A percentile compares a stretch with the other conserved stretches of the same genome.
These are phyloP conservation scores for Fusarium oxysporum DNA, from an alignment of 2,329 filamentous ascomycete species.

Conservation along the genomic window DNA sequence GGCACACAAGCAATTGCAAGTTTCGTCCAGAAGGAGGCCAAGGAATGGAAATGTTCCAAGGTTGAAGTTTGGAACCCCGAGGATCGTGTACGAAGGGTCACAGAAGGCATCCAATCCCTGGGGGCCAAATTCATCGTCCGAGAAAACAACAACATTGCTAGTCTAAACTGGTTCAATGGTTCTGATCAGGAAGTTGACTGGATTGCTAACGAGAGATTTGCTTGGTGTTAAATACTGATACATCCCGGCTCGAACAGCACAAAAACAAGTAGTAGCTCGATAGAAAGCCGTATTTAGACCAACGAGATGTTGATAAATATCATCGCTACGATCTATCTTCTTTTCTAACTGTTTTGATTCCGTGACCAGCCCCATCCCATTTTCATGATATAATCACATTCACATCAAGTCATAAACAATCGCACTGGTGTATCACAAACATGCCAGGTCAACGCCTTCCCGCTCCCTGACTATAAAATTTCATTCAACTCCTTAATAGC, in stretches of 20 bases:
- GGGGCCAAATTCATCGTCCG: slow-evolving; percentile 64
- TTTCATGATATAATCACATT: slow-evolving; percentile 45
- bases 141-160: slow-evolving; percentile 75
- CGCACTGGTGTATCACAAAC: slow-evolving; percentile 48
- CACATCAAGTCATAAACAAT: slow-evolving; percentile 47
- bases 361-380: slow-evolving; percentile 29
- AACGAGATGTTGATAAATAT: slow-evolving; percentile 29
- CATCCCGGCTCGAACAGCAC: background rate
- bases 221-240: slow-evolving; percentile 71
- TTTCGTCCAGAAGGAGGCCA: slow-evolving; percentile 77
- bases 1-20: slow-evolving; percentile 72
- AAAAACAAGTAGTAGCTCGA: background rate
- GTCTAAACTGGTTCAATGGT: slow-evolving; percentile 77
- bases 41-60: slow-evolving; percentile 74
- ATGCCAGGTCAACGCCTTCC: slow-evolving; percentile 45
- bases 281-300: slow-evolving; percentile 14
- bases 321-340: slow-evolving; percentile 38
- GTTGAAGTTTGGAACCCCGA: slow-evolving; percentile 89
- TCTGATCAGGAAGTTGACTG: slow-evolving; percentile 70
- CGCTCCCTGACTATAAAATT: slow-evolving; percentile 40
- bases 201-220: slow-evolving; percentile 82
- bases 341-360: slow-evolving; percentile 38
- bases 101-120: slow-evolving; percentile 60
- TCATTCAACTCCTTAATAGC: slow-evolving; percentile 59
- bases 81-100: slow-evolving; percentile 60